These are phyloP conservation scores for Achaetomiella virescens DNA, from an alignment of 495 filamentous ascomycete species.

Conservation along the genomic window DNA sequence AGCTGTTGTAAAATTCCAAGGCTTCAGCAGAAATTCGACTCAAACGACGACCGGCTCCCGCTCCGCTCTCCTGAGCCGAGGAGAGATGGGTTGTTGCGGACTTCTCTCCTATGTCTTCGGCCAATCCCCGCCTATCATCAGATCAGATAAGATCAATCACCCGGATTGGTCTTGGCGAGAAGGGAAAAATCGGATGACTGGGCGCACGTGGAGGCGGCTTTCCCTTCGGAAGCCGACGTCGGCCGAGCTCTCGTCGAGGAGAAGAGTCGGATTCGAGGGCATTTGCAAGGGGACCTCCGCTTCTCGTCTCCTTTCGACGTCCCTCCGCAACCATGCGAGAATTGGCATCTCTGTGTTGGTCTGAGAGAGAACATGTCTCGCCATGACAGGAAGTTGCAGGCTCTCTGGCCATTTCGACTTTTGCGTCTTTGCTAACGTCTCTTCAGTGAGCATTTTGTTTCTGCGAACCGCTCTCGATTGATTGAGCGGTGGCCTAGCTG, in stretches of 20 bases:
- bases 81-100: background rate
- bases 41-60: background rate
- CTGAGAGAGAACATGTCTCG: no score
- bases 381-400: no score
- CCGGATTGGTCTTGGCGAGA: slow-evolving; percentile 17
- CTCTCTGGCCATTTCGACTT: no score
- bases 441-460: no score
- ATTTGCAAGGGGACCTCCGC: no score
- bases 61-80: background rate
- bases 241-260: no score
- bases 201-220: background rate
- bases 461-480: no score
- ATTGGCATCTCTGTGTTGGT: no score
- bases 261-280: no score
- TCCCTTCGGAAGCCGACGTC: background rate
- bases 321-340: no score
- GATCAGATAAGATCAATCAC: slow-evolving; percentile 43
- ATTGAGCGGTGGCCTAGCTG: background rate
- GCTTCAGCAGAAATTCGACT: background rate
- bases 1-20: background rate
- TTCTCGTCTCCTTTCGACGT: no score
- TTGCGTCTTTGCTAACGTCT: no score
- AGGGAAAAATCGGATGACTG: slow-evolving; percentile 18
- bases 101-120: background rate
- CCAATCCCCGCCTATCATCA: slow-evolving; percentile 32